Conservation (phyloP, 1,284 basidiomycete species). For the Retiboletus fuscus region DNA sequence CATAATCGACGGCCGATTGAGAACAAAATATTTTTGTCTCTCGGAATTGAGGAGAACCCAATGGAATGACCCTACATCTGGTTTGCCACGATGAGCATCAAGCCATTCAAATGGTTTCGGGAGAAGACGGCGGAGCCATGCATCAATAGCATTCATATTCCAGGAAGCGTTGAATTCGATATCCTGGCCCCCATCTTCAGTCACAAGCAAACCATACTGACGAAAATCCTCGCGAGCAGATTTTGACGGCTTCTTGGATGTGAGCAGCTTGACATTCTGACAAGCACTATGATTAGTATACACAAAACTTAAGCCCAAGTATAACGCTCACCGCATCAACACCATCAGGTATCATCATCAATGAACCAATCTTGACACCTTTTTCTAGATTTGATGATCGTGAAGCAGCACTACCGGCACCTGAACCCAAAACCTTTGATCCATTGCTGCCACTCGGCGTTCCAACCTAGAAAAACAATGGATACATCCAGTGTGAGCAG, state of each 20-base stretch:
- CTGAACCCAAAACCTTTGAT: no score
- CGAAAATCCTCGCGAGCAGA: not conserved
- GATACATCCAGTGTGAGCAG: no score
- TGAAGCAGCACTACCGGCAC: no score
- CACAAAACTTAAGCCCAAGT: not conserved
- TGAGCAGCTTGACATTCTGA: not conserved
- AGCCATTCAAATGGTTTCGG: constrained; percentile 24
- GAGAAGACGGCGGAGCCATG: constrained; percentile 13
- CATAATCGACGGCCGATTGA: not conserved
- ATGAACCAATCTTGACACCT: not conserved
- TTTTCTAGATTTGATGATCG: not conserved
- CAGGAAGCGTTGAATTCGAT: constrained; percentile 16
- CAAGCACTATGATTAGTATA: not conserved
- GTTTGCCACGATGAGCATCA: constrained; percentile 1
- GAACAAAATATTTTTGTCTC: not conserved
- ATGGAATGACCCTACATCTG: not conserved
- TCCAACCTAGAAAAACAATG: no score
- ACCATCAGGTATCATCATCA: constrained; percentile 10
- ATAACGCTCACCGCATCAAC: not conserved
- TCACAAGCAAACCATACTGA: constrained; percentile 1
- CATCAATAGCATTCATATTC: constrained; percentile 7
- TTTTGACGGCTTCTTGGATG: not conserved
- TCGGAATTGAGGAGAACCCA: not conserved
- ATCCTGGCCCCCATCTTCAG: not conserved
- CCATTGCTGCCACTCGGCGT: no score